Conservation (phyloP, 2,329 filamentous ascomycete genomes). For the Didymella arachidicola region DNA sequence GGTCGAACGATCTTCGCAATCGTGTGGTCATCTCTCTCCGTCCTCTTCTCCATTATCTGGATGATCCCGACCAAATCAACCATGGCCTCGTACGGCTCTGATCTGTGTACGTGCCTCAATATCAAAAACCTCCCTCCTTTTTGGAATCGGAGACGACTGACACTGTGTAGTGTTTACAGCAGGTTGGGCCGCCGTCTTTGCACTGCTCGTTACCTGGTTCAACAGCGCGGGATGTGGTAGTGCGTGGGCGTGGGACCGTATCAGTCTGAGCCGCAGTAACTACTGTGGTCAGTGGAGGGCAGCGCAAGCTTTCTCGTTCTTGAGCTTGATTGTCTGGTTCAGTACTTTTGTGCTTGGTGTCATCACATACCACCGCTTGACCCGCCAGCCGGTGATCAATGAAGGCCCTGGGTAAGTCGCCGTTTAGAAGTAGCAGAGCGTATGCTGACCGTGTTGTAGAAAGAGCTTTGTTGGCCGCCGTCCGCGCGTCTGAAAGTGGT, state of each 20-base stretch:
- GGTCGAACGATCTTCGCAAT: slow-evolving; percentile 78
- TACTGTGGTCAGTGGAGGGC: slow-evolving; percentile 75
- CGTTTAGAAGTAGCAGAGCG: not conserved
- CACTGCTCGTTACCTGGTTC: slow-evolving; percentile 52
- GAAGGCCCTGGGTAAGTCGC: slow-evolving; percentile 16
- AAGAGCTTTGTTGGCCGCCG: slow-evolving; percentile 17
- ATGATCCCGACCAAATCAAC: slow-evolving; percentile 72
- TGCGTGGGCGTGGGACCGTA: slow-evolving; percentile 62
- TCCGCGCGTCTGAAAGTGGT: slow-evolving; percentile 6
- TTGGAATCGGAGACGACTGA: not conserved
- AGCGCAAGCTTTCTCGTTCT: slow-evolving; percentile 73
- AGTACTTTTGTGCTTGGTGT: slow-evolving; percentile 55
- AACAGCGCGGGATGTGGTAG: slow-evolving; percentile 36
- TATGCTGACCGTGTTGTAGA: not conserved
- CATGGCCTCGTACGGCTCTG: slow-evolving; percentile 75
- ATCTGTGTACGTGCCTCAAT: slow-evolving; percentile 55
- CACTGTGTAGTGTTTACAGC: slow-evolving; percentile 63
- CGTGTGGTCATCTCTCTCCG: slow-evolving; percentile 72
- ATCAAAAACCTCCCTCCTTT: not conserved
- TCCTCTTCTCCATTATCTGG: slow-evolving; percentile 75
- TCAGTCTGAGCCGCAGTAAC: slow-evolving; percentile 52
- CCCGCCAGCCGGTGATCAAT: slow-evolving; percentile 14
- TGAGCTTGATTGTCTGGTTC: slow-evolving; percentile 76
- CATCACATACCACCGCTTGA: slow-evolving; percentile 31
- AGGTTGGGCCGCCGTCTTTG: slow-evolving; percentile 66